Evolutionary conservation across 345 rosid species (phyloP), one percentile per base, ranked within the genome.

Genomic region (Stellera chamaejasme): DNA sequence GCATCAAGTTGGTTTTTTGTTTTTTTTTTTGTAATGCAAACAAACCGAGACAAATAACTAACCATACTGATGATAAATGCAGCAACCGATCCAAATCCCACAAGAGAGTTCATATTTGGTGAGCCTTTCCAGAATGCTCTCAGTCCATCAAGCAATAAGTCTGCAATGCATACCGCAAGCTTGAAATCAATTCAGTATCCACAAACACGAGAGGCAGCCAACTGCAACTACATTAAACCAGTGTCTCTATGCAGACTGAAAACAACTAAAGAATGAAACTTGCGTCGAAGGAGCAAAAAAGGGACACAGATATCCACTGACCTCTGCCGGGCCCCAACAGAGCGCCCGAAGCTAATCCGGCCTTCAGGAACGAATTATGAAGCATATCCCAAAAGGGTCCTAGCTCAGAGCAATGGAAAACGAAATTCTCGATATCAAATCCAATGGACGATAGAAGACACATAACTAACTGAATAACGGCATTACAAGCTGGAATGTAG

Each of bases 271-370:
- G 39, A 32, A 5, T 32, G 39, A 8, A 5, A 3, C 39, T 32
- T 14, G 14, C 27, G 19, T 13, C 9, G 28, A 15, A 50, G 3
- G 15, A 3, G 13, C 12, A 28, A 19, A 12, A 43, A 25, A 5
- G 39, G 15, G 28, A 43, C 57, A 25, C 23, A 13, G 52, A 42
- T 23, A 41, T 15, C 14, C 64, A 68, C 73, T 63, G 41, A 93
- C 99, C 99, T 88, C 96, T 72, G 76, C 94, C 97, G 10, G 99
- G 99, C 72, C 96, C 99, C 47, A 88, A 60, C 43, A 92, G 72
- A 77, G 99, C 89, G 44, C 76, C 90, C 58, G 78, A 50, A 55
- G 99, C 82, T 63, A 92, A 74, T 46, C 89, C 87, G 50, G 95
- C 93, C 73, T 92, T 88, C 55, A 88, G 72, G 59, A 86, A 86